Percentiles rank a stretch among this genome's conserved stretches.
These are phyloP conservation scores for Trichoderma harzianum DNA, from an alignment of 2,329 filamentous ascomycete species.

Conservation along the genomic window DNA sequence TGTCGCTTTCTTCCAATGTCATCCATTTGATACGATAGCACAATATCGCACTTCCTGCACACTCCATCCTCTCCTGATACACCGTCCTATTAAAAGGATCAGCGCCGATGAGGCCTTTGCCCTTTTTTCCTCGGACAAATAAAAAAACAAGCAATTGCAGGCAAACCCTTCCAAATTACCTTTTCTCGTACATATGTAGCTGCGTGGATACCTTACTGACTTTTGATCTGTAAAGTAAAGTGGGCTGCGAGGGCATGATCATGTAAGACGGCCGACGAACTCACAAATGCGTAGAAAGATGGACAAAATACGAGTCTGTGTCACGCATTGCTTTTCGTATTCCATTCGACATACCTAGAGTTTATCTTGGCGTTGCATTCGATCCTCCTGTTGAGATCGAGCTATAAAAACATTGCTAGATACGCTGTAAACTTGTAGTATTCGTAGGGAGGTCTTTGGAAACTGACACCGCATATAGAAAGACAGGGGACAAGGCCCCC, in stretches of 20 bases:
- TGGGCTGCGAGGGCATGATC: background rate
- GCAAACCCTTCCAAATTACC: background rate
- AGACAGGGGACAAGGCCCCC: background rate
- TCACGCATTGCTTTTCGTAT: background rate
- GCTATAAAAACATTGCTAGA: background rate
- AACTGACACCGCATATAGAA: background rate
- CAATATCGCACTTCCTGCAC: background rate
- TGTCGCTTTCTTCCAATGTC: background rate
- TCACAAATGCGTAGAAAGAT: background rate
- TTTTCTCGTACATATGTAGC: background rate
- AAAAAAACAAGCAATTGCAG: background rate
- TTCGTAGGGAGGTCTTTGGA: background rate
- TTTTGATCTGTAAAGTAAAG: background rate
- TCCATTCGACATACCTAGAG: background rate
- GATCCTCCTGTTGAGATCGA: background rate
- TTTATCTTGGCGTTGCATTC: background rate
- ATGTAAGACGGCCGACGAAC: background rate
- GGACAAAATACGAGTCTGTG: slow-evolving; percentile 6
- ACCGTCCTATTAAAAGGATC: background rate
- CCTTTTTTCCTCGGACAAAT: slow-evolving; percentile 3
- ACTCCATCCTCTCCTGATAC: background rate
- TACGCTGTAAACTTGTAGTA: background rate
- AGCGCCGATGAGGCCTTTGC: slow-evolving; percentile 1
- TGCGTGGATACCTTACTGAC: background rate
- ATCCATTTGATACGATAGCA: background rate